Evolutionary conservation across 139 green algal species (phyloP).

Genomic region (Mesotaenium endlicherianum): DNA sequence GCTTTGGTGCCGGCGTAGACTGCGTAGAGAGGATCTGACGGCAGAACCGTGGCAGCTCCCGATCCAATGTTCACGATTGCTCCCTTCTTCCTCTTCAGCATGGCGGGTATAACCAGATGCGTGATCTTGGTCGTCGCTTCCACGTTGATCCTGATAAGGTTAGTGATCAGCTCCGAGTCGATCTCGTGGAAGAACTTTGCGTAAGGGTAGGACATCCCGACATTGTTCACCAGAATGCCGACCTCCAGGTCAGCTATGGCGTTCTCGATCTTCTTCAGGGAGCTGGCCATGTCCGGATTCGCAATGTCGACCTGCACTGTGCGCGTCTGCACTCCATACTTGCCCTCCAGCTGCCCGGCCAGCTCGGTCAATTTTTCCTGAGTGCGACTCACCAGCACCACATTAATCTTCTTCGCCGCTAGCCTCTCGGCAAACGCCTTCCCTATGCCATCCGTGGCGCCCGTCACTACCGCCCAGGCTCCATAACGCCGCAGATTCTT

Average conservation of each 20-base stretch:
- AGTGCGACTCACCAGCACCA: slow-evolving; percentile 74
- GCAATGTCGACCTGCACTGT: slow-evolving; percentile 47
- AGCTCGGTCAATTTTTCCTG: slow-evolving; percentile 65
- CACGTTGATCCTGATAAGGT: slow-evolving; percentile 63
- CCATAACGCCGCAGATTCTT: slow-evolving; percentile 65
- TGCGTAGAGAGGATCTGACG: slow-evolving; percentile 67
- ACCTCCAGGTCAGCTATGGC: slow-evolving; percentile 65
- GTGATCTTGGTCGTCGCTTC: slow-evolving; percentile 58
- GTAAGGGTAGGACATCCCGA: slow-evolving; percentile 77
- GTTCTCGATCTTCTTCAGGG: background rate
- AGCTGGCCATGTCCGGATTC: background rate
- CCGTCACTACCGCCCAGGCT: slow-evolving; percentile 75
- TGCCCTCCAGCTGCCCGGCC: slow-evolving; percentile 46
- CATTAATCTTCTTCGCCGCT: slow-evolving; percentile 67
- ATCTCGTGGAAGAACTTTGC: slow-evolving; percentile 59
- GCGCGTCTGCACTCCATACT: slow-evolving; percentile 60
- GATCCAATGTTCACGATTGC: slow-evolving; percentile 76
- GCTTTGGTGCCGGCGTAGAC: slow-evolving; percentile 80
- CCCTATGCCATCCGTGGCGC: slow-evolving; percentile 81
- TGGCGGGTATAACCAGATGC: slow-evolving; percentile 67
- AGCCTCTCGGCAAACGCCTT: slow-evolving; percentile 65
- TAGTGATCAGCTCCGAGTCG: slow-evolving; percentile 45
- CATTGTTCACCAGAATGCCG: slow-evolving; percentile 84
- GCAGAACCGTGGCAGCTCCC: slow-evolving; percentile 66
- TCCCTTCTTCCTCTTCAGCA: slow-evolving; percentile 67